These are phyloP conservation scores for Fomitopsis betulina DNA, from an alignment of 1,284 basidiomycete genomes.

Conservation along the genomic window DNA sequence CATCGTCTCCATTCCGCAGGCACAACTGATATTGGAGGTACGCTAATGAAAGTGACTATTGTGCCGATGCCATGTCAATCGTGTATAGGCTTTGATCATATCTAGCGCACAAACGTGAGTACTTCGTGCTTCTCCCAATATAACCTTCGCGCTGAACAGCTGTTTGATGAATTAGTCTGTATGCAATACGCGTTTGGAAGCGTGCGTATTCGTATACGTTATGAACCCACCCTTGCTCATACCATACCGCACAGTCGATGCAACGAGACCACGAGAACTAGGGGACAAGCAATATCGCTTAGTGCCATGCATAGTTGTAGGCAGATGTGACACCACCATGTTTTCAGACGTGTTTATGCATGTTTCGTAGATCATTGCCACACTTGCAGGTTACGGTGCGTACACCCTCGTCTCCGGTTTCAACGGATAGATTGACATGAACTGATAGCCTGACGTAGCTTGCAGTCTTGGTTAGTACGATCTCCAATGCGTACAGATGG, in stretches of 20 bases:
- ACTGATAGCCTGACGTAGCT: background rate
- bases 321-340: background rate
- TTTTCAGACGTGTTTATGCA: background rate
- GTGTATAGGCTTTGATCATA: slow-evolving; percentile 11
- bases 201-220: slow-evolving; percentile 2
- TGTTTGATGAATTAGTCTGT: slow-evolving; percentile 6
- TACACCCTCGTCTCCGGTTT: background rate
- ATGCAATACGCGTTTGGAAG: slow-evolving; percentile 16
- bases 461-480: background rate
- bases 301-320: background rate
- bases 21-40: slow-evolving; percentile 19
- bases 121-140: background rate
- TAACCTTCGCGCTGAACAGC: background rate
- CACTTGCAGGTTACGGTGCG: background rate
- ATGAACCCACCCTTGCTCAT: background rate
- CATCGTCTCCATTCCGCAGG: background rate
- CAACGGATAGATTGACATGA: background rate
- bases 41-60: background rate
- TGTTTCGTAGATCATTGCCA: background rate
- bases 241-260: background rate
- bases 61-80: background rate
- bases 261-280: background rate
- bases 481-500: background rate
- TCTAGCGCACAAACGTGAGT: slow-evolving; percentile 15
- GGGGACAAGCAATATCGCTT: background rate